A percentile compares a stretch with the other conserved stretches of the same genome.
Evolutionary conservation across 495 filamentous ascomycete genomes (phyloP).

Genomic region (Penicillium longicatenatum): DNA sequence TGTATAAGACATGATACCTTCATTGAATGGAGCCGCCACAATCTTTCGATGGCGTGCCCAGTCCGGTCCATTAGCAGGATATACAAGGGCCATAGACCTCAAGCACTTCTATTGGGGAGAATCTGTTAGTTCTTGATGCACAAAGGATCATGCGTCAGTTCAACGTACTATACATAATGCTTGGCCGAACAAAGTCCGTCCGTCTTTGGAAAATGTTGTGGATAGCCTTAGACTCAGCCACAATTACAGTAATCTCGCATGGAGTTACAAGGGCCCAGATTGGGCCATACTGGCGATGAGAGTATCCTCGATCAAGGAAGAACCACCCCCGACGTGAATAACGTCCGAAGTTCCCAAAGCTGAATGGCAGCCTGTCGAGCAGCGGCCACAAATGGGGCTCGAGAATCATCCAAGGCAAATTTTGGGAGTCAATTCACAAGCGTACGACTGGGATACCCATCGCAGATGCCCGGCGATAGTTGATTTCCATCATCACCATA

Average conservation of each 20-base stretch:
- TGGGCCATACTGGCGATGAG: not conserved
- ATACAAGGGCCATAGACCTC: not conserved
- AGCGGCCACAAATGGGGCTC: not conserved
- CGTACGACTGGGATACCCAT: constrained; percentile 3
- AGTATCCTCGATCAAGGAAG: not conserved
- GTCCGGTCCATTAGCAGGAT: not conserved
- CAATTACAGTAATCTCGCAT: not conserved
- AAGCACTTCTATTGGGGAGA: not conserved
- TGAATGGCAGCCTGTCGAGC: not conserved
- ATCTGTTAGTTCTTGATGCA: not conserved
- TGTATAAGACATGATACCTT: not conserved
- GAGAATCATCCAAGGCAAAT: constrained; percentile 1
- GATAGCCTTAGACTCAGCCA: not conserved
- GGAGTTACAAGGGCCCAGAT: not conserved
- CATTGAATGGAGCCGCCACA: not conserved
- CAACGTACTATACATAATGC: constrained; percentile 2
- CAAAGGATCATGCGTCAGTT: not conserved
- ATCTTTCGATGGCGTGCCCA: constrained; percentile 1
- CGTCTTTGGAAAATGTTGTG: not conserved
- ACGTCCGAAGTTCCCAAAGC: not conserved
- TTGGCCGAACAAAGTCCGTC: constrained; percentile 2
- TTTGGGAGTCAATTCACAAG: not conserved
- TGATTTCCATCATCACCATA: constrained; percentile 3
- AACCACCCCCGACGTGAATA: constrained; percentile 1
- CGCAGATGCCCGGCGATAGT: not conserved